A percentile compares a stretch with the other conserved stretches of the same genome.
Evolutionary conservation across 2,329 filamentous ascomycete genomes (phyloP).

Genomic region (Ophiostoma angusticollis): DNA sequence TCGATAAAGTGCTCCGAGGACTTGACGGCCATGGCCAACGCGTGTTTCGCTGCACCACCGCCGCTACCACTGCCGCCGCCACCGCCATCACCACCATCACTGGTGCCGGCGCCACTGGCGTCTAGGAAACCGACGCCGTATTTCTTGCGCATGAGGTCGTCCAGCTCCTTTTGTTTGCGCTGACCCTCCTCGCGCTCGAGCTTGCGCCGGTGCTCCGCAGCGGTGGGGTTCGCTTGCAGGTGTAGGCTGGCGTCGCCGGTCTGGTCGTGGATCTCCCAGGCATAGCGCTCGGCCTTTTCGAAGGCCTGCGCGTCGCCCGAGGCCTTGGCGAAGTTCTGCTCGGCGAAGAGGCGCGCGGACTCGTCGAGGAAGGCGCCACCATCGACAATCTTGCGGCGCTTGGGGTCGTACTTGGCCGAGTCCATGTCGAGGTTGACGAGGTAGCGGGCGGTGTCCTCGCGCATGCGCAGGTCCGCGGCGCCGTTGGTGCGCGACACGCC

Average conservation of each 20-base stretch:
- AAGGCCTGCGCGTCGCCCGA: conserved; percentile 91
- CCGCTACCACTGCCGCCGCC: neutral
- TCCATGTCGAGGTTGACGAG: conserved; percentile 88
- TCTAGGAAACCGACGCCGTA: conserved; percentile 47
- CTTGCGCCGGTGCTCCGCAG: conserved; percentile 72
- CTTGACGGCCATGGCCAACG: conserved; percentile 55
- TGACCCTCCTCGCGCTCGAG: conserved; percentile 65
- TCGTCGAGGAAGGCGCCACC: conserved; percentile 68
- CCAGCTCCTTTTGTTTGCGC: conserved; percentile 51
- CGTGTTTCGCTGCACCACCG: conserved; percentile 9
- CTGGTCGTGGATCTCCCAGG: conserved; percentile 89
- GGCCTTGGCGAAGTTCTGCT: conserved; percentile 80
- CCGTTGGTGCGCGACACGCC: conserved; percentile 83
- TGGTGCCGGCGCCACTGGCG: neutral
- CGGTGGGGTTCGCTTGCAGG: conserved; percentile 91
- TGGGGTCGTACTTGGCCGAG: conserved; percentile 94
- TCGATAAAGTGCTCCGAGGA: conserved; percentile 84
- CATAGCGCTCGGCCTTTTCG: conserved; percentile 75
- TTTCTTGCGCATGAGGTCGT: conserved; percentile 62
- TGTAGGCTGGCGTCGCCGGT: conserved; percentile 69
- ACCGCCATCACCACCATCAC: conserved; percentile 18
- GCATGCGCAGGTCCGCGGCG: conserved; percentile 77
- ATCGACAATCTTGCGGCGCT: conserved; percentile 83
- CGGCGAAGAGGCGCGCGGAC: conserved; percentile 71
- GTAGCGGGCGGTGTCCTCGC: conserved; percentile 97